Evolutionary conservation across 208 protist genomes (phyloP).

Genomic region (Perkinsela sp.): DNA sequence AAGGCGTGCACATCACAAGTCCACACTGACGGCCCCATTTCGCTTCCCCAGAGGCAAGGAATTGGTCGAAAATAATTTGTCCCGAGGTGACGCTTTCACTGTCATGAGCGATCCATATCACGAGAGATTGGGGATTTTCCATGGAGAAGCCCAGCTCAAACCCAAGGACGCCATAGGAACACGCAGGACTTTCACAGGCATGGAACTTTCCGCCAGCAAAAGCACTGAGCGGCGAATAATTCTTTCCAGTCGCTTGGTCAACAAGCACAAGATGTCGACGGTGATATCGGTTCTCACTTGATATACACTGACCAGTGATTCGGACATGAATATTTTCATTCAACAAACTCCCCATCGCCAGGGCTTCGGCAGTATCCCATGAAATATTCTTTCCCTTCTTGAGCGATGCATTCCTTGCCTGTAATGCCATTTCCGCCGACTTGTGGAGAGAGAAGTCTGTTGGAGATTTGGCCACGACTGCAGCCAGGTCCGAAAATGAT

Average conservation of each 20-base stretch:
- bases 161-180: slow-evolving; percentile 85
- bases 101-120: slow-evolving; percentile 96
- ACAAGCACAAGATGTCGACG: slow-evolving; percentile 82
- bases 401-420: slow-evolving; percentile 34
- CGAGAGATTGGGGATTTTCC: slow-evolving; percentile 69
- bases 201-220: slow-evolving; percentile 13
- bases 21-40: slow-evolving; percentile 89
- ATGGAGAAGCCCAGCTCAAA: slow-evolving; percentile 82
- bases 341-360: slow-evolving; percentile 76
- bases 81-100: slow-evolving; percentile 92
- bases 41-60: slow-evolving; percentile 65
- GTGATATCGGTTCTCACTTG: slow-evolving; percentile 80
- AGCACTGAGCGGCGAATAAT: slow-evolving; percentile 25
- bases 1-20: slow-evolving; percentile 82
- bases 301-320: slow-evolving; percentile 74
- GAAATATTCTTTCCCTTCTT: slow-evolving; percentile 39
- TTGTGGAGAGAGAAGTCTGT: slow-evolving; percentile 39
- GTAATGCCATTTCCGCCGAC: slow-evolving; percentile 37
- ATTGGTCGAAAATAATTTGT: slow-evolving; percentile 94
- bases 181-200: slow-evolving; percentile 73
- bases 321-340: slow-evolving; percentile 77
- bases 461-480: slow-evolving; percentile 11
- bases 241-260: slow-evolving; percentile 44
- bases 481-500: background rate
- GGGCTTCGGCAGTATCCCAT: slow-evolving; percentile 74